Percentiles rank a stretch among this genome's conserved stretches.
Conservation (phyloP, 345 rosid species). For the Trapa incisa region DNA sequence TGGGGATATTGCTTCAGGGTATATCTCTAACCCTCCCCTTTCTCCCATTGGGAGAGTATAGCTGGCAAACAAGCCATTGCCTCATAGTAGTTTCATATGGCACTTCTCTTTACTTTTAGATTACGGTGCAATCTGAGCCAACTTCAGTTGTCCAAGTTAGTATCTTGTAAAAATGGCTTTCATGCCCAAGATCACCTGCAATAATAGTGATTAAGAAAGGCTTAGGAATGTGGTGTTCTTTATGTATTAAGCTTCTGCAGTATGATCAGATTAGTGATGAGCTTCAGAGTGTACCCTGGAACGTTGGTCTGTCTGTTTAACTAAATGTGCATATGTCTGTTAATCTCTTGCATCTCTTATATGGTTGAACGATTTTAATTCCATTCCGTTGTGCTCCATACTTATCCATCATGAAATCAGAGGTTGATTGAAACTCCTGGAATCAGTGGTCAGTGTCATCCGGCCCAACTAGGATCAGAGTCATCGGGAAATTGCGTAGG, state of each 20-base stretch:
- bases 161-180: not conserved
- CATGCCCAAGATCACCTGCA: not conserved
- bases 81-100: not conserved
- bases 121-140: not conserved
- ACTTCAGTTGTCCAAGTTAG: not conserved
- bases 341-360: no score
- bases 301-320: not conserved
- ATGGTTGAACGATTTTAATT: no score
- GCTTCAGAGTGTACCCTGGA: not conserved
- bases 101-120: not conserved
- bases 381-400: no score
- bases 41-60: slow-evolving; percentile 76
- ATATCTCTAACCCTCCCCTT: slow-evolving; percentile 46
- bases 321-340: slow-evolving; percentile 5
- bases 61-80: not conserved
- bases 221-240: not conserved
- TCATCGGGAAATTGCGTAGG: no score
- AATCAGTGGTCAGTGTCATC: no score
- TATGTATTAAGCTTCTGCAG: slow-evolving; percentile 1
- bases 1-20: slow-evolving; percentile 37
- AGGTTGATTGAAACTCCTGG: no score
- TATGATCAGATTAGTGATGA: not conserved
- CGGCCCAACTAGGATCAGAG: no score
- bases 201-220: not conserved
- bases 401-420: no score